Evolutionary conservation across 345 rosid species (phyloP), one percentile per base, ranked within the genome.

Genomic region (Melastoma malabathricum): DNA sequence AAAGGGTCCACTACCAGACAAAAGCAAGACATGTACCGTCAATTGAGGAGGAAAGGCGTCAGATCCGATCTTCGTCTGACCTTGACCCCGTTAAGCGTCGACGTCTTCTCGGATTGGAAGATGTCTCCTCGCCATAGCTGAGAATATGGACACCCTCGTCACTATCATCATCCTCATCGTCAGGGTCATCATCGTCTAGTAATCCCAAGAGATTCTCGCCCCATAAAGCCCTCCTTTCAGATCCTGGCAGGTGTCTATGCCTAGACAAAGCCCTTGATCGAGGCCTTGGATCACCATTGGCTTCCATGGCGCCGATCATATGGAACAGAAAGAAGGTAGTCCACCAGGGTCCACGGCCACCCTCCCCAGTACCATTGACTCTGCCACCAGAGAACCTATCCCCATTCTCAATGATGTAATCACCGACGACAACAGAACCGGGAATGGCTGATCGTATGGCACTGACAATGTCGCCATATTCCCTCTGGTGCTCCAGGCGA

Each of bases 371-470:
- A 43, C 70, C 78, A 22, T 46, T 60, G 50, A 70, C 95, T 58
- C 87, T 81, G 57, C 71, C 87, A 52, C 56, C 69, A 10, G 84
- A 44, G 15, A 75, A 63, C 68, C 89, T 82, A 54, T 81, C 83
- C 43, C 94, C 86, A 65, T 83, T 82, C 64, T 34, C 41, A 12
- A 34, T 8, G 41, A 9, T 12, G 12, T 34, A 90, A 63, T 90
- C 98, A 46, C 96, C 97, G 54, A 89, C 88, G 2, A 89, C 95
- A 47, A 86, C 72, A 58, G 94, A 90, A 58, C 97, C 96, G 0
- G 97, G 97, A 60, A 86, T 81, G 38, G 97, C 83, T 25, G 97
- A 78, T 44, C 74, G 94, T 38, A 86, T 68, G 5, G 94, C 94
- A 67, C 96, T 90, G 19, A 84, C 87, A 59, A 84, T 82, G 54